phyloP scores from a whole-genome alignment of 495 filamentous ascomycete species.

The Daldinia grandis region DNA sequence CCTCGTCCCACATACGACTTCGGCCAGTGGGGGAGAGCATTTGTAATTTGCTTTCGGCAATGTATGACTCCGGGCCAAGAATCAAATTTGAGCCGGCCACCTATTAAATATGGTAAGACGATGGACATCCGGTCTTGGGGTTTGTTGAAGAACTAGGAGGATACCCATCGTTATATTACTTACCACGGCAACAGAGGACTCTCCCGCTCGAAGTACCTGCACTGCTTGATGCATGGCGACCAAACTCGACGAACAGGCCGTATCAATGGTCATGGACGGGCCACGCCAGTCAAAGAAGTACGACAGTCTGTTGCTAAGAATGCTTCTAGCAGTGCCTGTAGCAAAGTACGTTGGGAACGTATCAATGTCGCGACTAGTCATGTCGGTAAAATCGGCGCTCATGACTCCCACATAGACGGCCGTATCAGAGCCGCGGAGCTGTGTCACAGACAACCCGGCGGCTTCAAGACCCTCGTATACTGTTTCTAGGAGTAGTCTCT shows the following conservation, averaged over 20 bases:
- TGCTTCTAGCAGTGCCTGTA: slow-evolving; percentile 50
- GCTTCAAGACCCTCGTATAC: slow-evolving; percentile 61
- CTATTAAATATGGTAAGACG: slow-evolving; percentile 26
- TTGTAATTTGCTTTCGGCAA: slow-evolving; percentile 16
- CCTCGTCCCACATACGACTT: slow-evolving; percentile 43
- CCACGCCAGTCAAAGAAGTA: slow-evolving; percentile 61
- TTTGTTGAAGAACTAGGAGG: not conserved
- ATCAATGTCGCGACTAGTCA: slow-evolving; percentile 42
- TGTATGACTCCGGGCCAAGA: slow-evolving; percentile 43
- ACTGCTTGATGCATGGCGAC: slow-evolving; percentile 60
- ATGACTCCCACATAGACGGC: slow-evolving; percentile 60
- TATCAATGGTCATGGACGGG: slow-evolving; percentile 74
- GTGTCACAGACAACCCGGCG: slow-evolving; percentile 53
- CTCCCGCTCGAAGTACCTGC: slow-evolving; percentile 56
- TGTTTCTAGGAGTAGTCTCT: slow-evolving; percentile 56
- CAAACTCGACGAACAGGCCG: slow-evolving; percentile 71
- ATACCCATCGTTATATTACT: not conserved
- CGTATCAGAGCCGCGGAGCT: slow-evolving; percentile 55
- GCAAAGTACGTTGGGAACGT: slow-evolving; percentile 51
- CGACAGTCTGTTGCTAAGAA: slow-evolving; percentile 59
- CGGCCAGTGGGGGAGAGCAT: slow-evolving; percentile 28
- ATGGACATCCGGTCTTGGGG: no score
- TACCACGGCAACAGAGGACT: slow-evolving; percentile 51
- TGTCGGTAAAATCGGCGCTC: slow-evolving; percentile 55
- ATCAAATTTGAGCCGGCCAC: slow-evolving; percentile 54